These are phyloP conservation scores for Leptodontidium sp. DNA, from an alignment of 2,329 filamentous ascomycete genomes.

Conservation along the genomic window DNA sequence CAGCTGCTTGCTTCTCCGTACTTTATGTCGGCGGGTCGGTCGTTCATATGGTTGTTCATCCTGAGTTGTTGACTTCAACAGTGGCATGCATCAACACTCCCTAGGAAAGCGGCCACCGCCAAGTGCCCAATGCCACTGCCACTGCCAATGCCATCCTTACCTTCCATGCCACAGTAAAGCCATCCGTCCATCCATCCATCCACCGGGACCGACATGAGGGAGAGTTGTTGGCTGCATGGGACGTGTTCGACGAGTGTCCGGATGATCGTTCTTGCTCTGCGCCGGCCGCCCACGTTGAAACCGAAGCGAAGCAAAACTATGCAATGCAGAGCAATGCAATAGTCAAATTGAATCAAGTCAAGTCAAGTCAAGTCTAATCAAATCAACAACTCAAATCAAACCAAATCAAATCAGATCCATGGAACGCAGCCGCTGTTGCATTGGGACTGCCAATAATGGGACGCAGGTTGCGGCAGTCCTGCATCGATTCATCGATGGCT, in stretches of 20 bases:
- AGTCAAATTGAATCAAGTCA: neutral
- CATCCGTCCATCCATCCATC: neutral
- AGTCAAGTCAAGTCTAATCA: neutral
- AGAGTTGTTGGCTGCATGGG: constrained; percentile 20
- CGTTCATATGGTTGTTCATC: neutral
- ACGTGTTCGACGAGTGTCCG: constrained; percentile 28
- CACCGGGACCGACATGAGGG: neutral
- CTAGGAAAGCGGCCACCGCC: neutral
- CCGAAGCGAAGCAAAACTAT: constrained; percentile 6
- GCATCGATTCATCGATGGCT: neutral
- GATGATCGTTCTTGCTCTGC: constrained; percentile 25
- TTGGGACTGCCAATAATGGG: no score
- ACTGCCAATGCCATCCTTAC: neutral
- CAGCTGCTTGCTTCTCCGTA: neutral
- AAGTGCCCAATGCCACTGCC: neutral
- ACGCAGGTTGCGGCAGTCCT: no score
- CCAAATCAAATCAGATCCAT: neutral
- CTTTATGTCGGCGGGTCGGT: neutral
- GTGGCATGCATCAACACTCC: no score
- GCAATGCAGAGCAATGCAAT: neutral
- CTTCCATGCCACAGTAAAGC: neutral
- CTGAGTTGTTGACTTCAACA: neutral
- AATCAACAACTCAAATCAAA: neutral
- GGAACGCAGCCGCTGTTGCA: neutral
- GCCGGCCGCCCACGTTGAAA: constrained; percentile 28